These are phyloP conservation scores for Scheffersomyces lignosus DNA, from an alignment of 805 yeast genomes.

Conservation along the genomic window DNA sequence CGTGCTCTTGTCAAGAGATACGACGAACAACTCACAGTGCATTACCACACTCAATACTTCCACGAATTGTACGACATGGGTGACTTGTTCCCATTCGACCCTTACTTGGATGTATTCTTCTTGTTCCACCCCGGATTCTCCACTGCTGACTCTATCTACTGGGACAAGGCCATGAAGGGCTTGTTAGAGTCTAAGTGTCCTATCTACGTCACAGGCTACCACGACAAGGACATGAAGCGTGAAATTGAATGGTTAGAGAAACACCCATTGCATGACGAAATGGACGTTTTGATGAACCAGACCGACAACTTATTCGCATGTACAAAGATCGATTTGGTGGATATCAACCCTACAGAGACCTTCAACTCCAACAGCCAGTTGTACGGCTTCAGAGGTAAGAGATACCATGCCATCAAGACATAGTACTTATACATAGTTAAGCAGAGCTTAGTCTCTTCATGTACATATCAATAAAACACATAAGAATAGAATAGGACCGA, in stretches of 20 bases:
- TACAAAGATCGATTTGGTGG: constrained; percentile 94
- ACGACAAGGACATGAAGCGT: constrained; percentile 64
- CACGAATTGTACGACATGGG: constrained; percentile 87
- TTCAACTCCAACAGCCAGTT: constrained; percentile 88
- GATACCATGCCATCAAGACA: constrained; percentile 78
- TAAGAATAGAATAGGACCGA: too few relatives aligned
- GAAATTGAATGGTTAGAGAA: constrained; percentile 75
- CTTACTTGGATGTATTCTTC: constrained; percentile 90
- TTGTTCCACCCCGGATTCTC: constrained; percentile 94
- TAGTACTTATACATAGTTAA: constrained; percentile 9
- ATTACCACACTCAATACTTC: constrained; percentile 89
- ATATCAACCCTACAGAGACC: constrained; percentile 86
- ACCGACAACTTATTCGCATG: constrained; percentile 74
- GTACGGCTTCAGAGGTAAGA: constrained; percentile 93
- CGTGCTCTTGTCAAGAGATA: constrained; percentile 72
- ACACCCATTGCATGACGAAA: constrained; percentile 59
- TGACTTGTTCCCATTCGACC: constrained; percentile 97
- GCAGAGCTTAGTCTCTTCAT: not conserved
- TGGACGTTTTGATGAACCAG: constrained; percentile 79
- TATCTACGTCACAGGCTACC: constrained; percentile 86
- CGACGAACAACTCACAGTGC: constrained; percentile 70
- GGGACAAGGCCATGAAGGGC: constrained; percentile 86
- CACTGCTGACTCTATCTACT: constrained; percentile 75
- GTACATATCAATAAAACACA: not conserved
- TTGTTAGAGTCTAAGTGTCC: constrained; percentile 92